phyloP scores from a whole-genome alignment of 2,329 filamentous ascomycete genomes.

The Colletotrichum australisinense region DNA sequence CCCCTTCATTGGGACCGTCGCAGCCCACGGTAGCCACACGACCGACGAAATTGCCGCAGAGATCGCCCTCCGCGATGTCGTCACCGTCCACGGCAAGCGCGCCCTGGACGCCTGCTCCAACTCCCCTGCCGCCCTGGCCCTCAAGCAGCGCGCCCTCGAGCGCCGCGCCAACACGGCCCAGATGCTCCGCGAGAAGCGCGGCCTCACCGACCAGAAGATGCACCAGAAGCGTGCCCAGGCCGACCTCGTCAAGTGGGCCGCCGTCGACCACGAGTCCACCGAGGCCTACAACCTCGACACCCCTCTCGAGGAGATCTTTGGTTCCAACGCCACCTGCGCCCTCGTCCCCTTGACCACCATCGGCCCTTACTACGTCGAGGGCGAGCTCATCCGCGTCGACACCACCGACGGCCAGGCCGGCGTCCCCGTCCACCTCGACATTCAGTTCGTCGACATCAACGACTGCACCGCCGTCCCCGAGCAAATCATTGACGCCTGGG shows the following conservation, averaged over 20 bases:
- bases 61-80: slow-evolving; percentile 47
- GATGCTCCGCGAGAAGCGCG: slow-evolving; percentile 51
- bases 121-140: slow-evolving; percentile 49
- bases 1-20: slow-evolving; percentile 39
- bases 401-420: slow-evolving; percentile 55
- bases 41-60: slow-evolving; percentile 44
- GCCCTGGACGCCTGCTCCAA: slow-evolving; percentile 53
- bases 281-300: slow-evolving; percentile 46
- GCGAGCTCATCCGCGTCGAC: slow-evolving; percentile 57
- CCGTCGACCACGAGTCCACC: slow-evolving; percentile 45
- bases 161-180: slow-evolving; percentile 53
- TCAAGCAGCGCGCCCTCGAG: slow-evolving; percentile 51
- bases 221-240: slow-evolving; percentile 45
- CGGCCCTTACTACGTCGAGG: slow-evolving; percentile 49
- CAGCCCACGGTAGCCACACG: slow-evolving; percentile 47
- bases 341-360: slow-evolving; percentile 31
- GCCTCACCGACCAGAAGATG: slow-evolving; percentile 45
- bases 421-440: slow-evolving; percentile 51
- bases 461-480: slow-evolving; percentile 37
- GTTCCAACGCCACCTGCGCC: slow-evolving; percentile 32
- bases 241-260: slow-evolving; percentile 47
- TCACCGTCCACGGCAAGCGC: slow-evolving; percentile 47
- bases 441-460: slow-evolving; percentile 39
- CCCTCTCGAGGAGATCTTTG: slow-evolving; percentile 42
- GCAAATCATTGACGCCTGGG: slow-evolving; percentile 39